Conservation (phyloP, 2,329 filamentous ascomycete species). For the Ophiostoma novo-ulmi region DNA sequence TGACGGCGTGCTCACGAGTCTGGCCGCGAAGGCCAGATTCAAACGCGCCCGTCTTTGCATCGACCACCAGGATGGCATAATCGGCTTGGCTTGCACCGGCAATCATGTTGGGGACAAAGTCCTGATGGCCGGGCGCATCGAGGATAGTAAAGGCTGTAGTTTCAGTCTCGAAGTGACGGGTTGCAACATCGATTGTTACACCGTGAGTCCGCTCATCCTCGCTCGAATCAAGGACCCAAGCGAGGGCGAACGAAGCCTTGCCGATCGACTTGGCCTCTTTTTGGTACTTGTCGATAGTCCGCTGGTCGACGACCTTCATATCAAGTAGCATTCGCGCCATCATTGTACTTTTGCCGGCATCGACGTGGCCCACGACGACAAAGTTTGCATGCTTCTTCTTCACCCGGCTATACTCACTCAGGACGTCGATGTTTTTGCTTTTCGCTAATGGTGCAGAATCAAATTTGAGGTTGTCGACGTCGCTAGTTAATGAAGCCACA, state of each 20-base stretch:
- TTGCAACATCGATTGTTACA: conserved; percentile 95
- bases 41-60: conserved; percentile 84
- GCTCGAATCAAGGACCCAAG: conserved; percentile 93
- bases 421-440: conserved; percentile 77
- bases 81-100: conserved; percentile 93
- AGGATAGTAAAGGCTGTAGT: conserved; percentile 86
- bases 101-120: conserved; percentile 99
- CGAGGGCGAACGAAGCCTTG: conserved; percentile 91
- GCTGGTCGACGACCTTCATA: conserved; percentile 78
- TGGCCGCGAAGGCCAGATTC: conserved; percentile 91
- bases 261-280: conserved; percentile 87
- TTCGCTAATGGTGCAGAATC: conserved; percentile 53
- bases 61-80: conserved; percentile 90
- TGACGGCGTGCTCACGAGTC: conserved; percentile 85
- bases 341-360: conserved; percentile 94
- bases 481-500: conserved; percentile 31
- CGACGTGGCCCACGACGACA: conserved; percentile 92
- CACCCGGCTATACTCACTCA: conserved; percentile 71
- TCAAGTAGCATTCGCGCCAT: conserved; percentile 94
- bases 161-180: conserved; percentile 87
- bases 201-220: conserved; percentile 83
- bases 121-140: conserved; percentile 87
- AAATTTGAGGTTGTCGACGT: conserved; percentile 39
- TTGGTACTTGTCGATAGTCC: conserved; percentile 80
- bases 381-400: conserved; percentile 83